Base-by-base conservation (phyloP, 2,329 filamentous ascomycete species). In the Xylariaceae sp. region DNA sequence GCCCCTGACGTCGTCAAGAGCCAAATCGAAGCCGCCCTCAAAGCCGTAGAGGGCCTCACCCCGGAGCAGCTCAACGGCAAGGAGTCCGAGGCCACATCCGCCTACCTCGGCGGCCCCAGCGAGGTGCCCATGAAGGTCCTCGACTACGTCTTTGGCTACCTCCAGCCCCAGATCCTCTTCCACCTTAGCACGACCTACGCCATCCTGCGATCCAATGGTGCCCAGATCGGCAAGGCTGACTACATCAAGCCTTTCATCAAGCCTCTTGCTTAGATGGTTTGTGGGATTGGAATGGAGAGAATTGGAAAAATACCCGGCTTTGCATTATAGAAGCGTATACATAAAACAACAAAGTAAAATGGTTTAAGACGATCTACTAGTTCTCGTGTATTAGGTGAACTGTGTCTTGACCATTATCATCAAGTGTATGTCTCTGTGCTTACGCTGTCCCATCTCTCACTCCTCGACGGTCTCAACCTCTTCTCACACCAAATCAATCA, bases 111-210 rank as follows among this genome's bases (percentile, higher is more conserved):
- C 11, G 11, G 36, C 33, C 36, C 12, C 16, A 55, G 57, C 34
- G 67, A 63, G 53, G 55, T 47, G n/a, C 36, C 62, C 39, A 48
- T 70, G 45, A 51, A 58, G 34, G 63, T 58, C 44, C 31, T 58
- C 42, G 66, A 71, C 2, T 87, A 81, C 62, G 62, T 80, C 18
- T 62, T 68, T 39, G 68, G 69, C 3, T 82, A 76, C 65, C 73
- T 69, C 4, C 50, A 83, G 41, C 83, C 84, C 18, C 86, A 87
- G 62, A 68, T 86, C 59, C 86, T 75, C 71, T 89, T 88, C 69
- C 86, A 88, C 63, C 58, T 81, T 13, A 75, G 68, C 3, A 83
- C 75, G 12, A 74, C 80, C 10, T 88, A 88, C 69, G 73, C 68
- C 18, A 81, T 88, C 50, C 62, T 88, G 64, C 73, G 85, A 54